phyloP scores from a whole-genome alignment of 2,329 filamentous ascomycete species.

The Fonsecaea monophora region DNA sequence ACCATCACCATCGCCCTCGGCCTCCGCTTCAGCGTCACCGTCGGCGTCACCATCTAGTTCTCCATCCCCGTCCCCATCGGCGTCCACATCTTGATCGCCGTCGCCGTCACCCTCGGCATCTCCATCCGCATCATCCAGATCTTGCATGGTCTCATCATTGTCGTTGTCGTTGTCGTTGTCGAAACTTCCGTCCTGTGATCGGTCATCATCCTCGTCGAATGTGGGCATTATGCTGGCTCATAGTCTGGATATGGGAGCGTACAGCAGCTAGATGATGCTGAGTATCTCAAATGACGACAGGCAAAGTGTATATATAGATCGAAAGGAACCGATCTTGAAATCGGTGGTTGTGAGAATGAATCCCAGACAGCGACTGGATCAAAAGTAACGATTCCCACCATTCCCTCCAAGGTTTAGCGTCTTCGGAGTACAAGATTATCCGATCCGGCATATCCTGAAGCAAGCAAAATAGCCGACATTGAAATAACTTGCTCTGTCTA shows the following conservation, averaged over 20 bases:
- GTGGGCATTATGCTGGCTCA: conserved; percentile 41
- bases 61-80: conserved; percentile 51
- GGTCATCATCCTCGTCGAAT: conserved; percentile 48
- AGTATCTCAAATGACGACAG: neutral
- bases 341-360: neutral
- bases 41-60: conserved; percentile 47
- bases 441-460: neutral
- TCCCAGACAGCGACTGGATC: neutral
- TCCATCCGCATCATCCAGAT: conserved; percentile 48
- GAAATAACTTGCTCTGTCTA: neutral
- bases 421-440: neutral
- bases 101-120: conserved; percentile 50
- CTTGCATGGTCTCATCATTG: conserved; percentile 54
- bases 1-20: conserved; percentile 57
- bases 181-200: conserved; percentile 57
- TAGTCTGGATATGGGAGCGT: neutral
- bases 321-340: neutral
- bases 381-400: neutral
- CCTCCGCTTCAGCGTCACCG: conserved; percentile 52
- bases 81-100: conserved; percentile 55
- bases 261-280: neutral
- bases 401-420: neutral
- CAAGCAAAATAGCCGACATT: neutral
- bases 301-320: neutral
- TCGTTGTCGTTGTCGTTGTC: conserved; percentile 52